phyloP scores from a whole-genome alignment of 768 basidiomycete species.

The Agrocybe praecox region DNA sequence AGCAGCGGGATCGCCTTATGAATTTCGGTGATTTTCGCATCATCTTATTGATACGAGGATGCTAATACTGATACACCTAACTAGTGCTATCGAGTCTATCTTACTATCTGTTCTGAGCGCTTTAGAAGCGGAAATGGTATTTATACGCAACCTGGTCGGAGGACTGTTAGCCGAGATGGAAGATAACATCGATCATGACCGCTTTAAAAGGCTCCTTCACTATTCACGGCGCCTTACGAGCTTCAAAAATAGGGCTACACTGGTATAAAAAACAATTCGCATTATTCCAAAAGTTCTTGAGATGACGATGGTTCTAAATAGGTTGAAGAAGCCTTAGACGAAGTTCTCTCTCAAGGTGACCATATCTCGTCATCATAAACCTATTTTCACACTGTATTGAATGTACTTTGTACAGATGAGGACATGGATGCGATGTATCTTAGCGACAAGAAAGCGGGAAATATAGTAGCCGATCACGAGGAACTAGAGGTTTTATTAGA shows the following conservation, averaged over 20 bases:
- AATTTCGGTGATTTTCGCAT: slow-evolving; percentile 66
- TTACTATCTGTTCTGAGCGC: slow-evolving; percentile 90
- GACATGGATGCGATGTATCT: slow-evolving; percentile 96
- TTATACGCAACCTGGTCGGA: slow-evolving; percentile 88
- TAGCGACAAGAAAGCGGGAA: slow-evolving; percentile 74
- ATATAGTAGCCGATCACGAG: slow-evolving; percentile 81
- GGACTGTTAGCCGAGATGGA: slow-evolving; percentile 92
- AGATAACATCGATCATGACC: slow-evolving; percentile 93
- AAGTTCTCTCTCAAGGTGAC: slow-evolving; percentile 86
- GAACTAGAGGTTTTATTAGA: slow-evolving; percentile 94
- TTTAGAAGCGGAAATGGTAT: slow-evolving; percentile 95
- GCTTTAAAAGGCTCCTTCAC: slow-evolving; percentile 88
- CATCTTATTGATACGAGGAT: not conserved
- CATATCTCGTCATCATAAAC: not conserved
- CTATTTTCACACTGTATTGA: not conserved
- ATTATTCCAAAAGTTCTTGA: not conserved
- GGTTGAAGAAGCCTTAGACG: slow-evolving; percentile 90
- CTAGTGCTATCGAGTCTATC: slow-evolving; percentile 92
- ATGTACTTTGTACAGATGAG: slow-evolving; percentile 63
- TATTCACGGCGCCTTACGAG: slow-evolving; percentile 87
- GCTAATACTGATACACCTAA: slow-evolving; percentile 16
- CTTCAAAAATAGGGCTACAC: slow-evolving; percentile 89
- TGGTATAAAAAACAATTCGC: slow-evolving; percentile 49
- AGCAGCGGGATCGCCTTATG: slow-evolving; percentile 74
- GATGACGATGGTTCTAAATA: slow-evolving; percentile 30